Base-by-base conservation (phyloP, 192 early-diverging fungal genomes). In the Martensiomyces pterosporus region DNA sequence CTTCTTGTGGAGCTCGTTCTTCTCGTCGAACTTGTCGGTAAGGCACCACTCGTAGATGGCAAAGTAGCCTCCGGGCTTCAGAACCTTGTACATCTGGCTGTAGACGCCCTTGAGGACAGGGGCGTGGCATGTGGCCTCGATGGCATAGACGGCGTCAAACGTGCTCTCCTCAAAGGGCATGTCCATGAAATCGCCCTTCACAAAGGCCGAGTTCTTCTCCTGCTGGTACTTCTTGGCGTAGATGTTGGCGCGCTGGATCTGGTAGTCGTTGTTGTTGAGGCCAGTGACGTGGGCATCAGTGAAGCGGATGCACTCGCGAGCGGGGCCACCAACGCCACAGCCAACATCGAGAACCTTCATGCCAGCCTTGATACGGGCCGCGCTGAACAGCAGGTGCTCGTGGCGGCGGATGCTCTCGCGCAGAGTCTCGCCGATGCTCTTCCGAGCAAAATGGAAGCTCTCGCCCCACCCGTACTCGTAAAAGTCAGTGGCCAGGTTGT, bases 211-310 rank as follows among this genome's bases (percentile, higher is more conserved):
- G 40, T 64, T 56, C 10, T 70, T 46, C 9, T 81, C 67, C 23
- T 94, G 81, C 24, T 85, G 82, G 37, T 69, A 60, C 58, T 81
- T 81, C 44, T 70, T 67, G 29, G 89, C 85, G 47, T 93, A 88
- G 35, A 82, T 77, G 19, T 62, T 63, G 35, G 86, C 90, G 13
- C 91, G 81, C 33, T 84, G 60, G 49, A 96, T 84, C 73, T 97
- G 94, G 57, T 96, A 92, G 33, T 87, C 85, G 67, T 97, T 97
- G 82, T 96, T 97, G 76, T 97, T 97, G 25, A 97, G 65, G n/a
- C 94, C 93, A 3, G 86, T 87, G 40, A 97, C 79, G 46, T 86
- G 82, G 23, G 91, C 88, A 14, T 89, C 92, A n/a, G 86, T 84
- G 49, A 96, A 90, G 48, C 86, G 80, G 41, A 85, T 80, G 58